A percentile compares a stretch with the other conserved stretches of the same genome.
These are phyloP conservation scores for Ogataea corticis DNA, from an alignment of 805 yeast genomes.

Conservation along the genomic window DNA sequence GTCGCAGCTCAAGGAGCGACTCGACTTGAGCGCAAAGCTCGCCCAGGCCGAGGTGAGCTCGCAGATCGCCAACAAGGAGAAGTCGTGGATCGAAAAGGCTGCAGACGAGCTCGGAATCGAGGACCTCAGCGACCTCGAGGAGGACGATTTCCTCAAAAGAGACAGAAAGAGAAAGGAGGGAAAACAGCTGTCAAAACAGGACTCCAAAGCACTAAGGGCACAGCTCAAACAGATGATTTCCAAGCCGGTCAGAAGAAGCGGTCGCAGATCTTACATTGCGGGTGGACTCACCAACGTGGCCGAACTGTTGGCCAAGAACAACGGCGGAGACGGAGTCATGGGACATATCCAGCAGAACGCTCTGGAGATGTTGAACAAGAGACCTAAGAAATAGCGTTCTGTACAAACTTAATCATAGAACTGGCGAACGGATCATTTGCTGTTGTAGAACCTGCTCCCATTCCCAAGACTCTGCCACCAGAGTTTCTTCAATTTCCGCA, in stretches of 20 bases:
- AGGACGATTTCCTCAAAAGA: constrained; percentile 65
- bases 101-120: constrained; percentile 93
- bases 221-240: constrained; percentile 55
- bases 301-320: constrained; percentile 66
- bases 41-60: constrained; percentile 70
- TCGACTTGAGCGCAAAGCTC: constrained; percentile 65
- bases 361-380: constrained; percentile 52
- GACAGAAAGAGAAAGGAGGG: constrained; percentile 57
- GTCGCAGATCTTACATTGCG: constrained; percentile 72
- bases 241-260: constrained; percentile 58
- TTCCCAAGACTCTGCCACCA: too few relatives aligned
- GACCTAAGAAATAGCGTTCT: constrained; percentile 15
- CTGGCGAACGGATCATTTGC: too few relatives aligned
- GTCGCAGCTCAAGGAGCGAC: constrained; percentile 67
- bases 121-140: constrained; percentile 63
- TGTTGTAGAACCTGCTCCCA: too few relatives aligned
- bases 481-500: too few relatives aligned
- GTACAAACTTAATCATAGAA: too few relatives aligned
- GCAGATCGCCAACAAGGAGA: constrained; percentile 59
- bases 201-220: constrained; percentile 45
- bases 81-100: constrained; percentile 82
- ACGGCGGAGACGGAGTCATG: constrained; percentile 53
- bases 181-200: constrained; percentile 53
- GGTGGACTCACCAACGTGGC: constrained; percentile 80
- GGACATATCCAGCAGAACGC: constrained; percentile 74